phyloP scores from a whole-genome alignment of 176 grass and related monocot species.

The Rhynchospora tenuis region DNA sequence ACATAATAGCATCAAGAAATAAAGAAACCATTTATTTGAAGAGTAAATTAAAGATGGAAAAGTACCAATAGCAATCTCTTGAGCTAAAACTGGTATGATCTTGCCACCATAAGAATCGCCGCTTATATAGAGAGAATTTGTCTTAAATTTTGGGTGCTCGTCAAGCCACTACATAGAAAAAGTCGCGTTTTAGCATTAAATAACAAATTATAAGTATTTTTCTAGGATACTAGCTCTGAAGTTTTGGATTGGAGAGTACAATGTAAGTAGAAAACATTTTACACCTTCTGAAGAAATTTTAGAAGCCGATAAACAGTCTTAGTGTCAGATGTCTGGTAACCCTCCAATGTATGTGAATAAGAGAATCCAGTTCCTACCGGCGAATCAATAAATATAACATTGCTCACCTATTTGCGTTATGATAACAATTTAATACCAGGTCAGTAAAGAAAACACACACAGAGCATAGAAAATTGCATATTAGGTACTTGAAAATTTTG shows the following conservation, averaged over 20 bases:
- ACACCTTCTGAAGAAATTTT: slow-evolving; percentile 46
- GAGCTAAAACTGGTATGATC: slow-evolving; percentile 38
- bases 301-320: slow-evolving; percentile 25
- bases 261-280: neutral
- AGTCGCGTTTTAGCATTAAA: too few relatives aligned
- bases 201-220: too few relatives aligned
- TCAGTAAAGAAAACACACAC: neutral
- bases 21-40: too few relatives aligned
- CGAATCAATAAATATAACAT: slow-evolving; percentile 61
- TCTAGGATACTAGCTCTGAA: too few relatives aligned
- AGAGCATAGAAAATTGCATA: too few relatives aligned
- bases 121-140: slow-evolving; percentile 62
- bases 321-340: slow-evolving; percentile 28
- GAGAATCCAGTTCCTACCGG: slow-evolving; percentile 57
- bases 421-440: neutral
- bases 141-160: slow-evolving; percentile 50
- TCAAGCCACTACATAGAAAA: slow-evolving; percentile 27
- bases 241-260: too few relatives aligned
- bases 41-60: neutral
- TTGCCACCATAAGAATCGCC: slow-evolving; percentile 69
- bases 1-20: too few relatives aligned
- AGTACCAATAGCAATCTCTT: slow-evolving; percentile 32
- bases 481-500: neutral
- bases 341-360: slow-evolving; percentile 23
- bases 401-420: slow-evolving; percentile 33